These are phyloP conservation scores for Umbellularia californica DNA, from an alignment of 164 flowering plant species.

Conservation along the genomic window DNA sequence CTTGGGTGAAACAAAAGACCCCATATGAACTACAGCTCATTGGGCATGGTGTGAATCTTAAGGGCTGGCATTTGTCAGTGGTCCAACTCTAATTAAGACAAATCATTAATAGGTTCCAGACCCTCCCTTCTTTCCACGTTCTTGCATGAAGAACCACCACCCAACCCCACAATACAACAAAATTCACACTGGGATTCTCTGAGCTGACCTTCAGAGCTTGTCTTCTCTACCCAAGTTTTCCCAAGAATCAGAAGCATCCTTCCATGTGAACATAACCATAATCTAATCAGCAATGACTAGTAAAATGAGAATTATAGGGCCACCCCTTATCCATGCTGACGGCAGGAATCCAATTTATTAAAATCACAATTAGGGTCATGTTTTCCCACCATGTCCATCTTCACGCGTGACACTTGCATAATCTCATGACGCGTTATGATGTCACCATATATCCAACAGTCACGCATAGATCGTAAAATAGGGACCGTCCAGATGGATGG, in stretches of 20 bases:
- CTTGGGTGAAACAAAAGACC: too few species aligned
- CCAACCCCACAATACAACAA: constrained; percentile 27
- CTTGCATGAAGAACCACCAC: constrained; percentile 21
- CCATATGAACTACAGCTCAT: not conserved
- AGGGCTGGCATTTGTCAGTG: constrained; percentile 3
- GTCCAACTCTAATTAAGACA: not conserved
- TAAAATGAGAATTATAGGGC: not conserved
- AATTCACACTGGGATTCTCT: constrained; percentile 37
- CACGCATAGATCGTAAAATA: constrained; percentile 1
- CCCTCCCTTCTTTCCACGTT: constrained; percentile 32
- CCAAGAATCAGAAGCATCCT: constrained; percentile 18
- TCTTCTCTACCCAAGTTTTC: constrained; percentile 4
- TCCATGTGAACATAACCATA: constrained; percentile 25
- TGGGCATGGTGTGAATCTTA: not conserved
- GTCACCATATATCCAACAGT: constrained; percentile 15
- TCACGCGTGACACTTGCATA: constrained; percentile 29
- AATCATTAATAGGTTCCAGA: not conserved
- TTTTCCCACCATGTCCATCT: constrained; percentile 6
- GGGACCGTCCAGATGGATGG: not conserved
- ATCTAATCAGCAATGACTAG: not conserved
- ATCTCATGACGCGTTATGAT: constrained; percentile 4
- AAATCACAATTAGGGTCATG: constrained; percentile 2
- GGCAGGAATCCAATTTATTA: not conserved
- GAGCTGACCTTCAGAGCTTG: constrained; percentile 13
- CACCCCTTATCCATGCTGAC: constrained; percentile 15